Base-by-base conservation (phyloP, 306 rosid genomes). In the Aeschynomene evenia region DNA sequence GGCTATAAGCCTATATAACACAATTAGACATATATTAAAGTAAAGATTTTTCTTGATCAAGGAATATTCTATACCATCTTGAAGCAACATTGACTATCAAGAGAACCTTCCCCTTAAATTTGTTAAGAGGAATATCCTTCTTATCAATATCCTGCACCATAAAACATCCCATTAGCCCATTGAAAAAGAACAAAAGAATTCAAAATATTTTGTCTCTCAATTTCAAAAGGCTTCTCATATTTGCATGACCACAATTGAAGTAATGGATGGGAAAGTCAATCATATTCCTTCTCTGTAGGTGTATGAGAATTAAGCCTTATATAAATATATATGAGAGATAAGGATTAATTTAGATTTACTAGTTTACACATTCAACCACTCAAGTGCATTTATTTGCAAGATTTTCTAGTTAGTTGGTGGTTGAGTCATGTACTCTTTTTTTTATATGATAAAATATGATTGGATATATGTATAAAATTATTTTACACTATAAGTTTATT, bases 71-170 rank as follows among this genome's bases (percentile, higher is more conserved):
- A 64, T 95, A 95, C 99, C 99, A 95, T 85, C 67, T 83, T 50
- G 99, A 95, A 81, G 99, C 99, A 80, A 95, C 99, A 58, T 95
- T 95, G 68, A 95, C 99, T 61, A 95, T 79, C 88, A 95, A 79
- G 6, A 91, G 89, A 87, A 80, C 95, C 85, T 95, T 95, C 70
- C 96, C 95, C 83, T 91, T 95, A 68, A 87, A 95, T 40, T 86
- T 95, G 88, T 72, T 83, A 49, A 95, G 91, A 80, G 86, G 4
- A 72, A 91, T 86, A 79, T 91, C 97, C 57, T 89, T 95, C 53
- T 49, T 79, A 64, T 95, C 99, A 79, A 95, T 91, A 79, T 95
- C 97, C 99, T 95, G 74, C 82, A 63, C 68, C 87, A 75, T 37
- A 57, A 3, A 50, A 67, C 24, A 72, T 12, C n/a, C 64, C 45